A percentile compares a stretch with the other conserved stretches of the same genome.
These are phyloP conservation scores for Solioccasus polychromus DNA, from an alignment of 768 basidiomycete species.

Conservation along the genomic window DNA sequence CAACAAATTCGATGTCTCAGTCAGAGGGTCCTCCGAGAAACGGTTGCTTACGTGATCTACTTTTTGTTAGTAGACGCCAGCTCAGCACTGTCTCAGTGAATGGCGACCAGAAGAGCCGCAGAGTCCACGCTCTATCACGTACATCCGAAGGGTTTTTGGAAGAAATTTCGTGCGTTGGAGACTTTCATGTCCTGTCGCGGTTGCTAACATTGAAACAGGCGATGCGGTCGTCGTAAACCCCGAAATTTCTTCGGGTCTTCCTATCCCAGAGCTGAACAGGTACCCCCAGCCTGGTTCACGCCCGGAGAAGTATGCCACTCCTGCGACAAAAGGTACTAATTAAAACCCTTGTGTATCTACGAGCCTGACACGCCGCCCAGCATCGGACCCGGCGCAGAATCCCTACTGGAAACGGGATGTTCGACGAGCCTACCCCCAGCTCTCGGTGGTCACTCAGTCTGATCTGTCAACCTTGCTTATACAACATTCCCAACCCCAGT, in stretches of 20 bases:
- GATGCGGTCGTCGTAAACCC: constrained; percentile 84
- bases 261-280: constrained; percentile 67
- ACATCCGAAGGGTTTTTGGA: constrained; percentile 90
- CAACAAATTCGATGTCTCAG: neutral
- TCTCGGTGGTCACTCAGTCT: constrained; percentile 83
- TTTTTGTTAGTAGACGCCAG: neutral
- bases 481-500: constrained; percentile 63
- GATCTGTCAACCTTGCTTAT: constrained; percentile 80
- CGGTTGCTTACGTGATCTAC: constrained; percentile 16
- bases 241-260: constrained; percentile 88
- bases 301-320: constrained; percentile 81
- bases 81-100: constrained; percentile 29
- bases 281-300: constrained; percentile 88
- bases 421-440: constrained; percentile 86
- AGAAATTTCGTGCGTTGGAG: constrained; percentile 78
- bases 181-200: neutral
- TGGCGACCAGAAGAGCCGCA: constrained; percentile 77
- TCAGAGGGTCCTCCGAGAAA: neutral
- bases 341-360: constrained; percentile 1
- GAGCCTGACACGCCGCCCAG: constrained; percentile 36
- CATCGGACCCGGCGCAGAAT: constrained; percentile 84
- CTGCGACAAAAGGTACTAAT: constrained; percentile 77
- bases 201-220: constrained; percentile 43
- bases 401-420: constrained; percentile 98
- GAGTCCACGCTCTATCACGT: constrained; percentile 91